Conservation (phyloP, 495 filamentous ascomycete genomes). For the Hypoxylon trugodes region DNA sequence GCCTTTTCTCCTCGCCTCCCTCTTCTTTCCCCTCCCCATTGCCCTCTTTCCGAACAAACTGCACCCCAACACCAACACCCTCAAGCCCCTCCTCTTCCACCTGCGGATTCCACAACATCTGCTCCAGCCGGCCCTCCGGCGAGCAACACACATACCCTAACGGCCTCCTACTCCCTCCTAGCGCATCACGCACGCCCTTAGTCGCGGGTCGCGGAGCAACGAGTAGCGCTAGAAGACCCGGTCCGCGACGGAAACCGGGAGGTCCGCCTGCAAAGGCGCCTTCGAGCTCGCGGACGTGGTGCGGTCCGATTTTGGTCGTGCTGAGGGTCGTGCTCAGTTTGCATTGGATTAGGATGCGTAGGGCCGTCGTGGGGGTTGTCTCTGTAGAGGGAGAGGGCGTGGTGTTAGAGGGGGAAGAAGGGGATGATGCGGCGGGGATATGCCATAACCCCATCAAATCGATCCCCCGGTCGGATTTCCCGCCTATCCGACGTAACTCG, state of each 20-base stretch:
- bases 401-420: conserved; percentile 37
- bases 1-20: conserved; percentile 32
- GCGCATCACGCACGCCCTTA: conserved; percentile 67
- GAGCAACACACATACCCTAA: conserved; percentile 66
- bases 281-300: conserved; percentile 82
- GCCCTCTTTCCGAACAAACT: too few species aligned
- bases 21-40: conserved; percentile 28
- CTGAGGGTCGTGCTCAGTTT: conserved; percentile 62
- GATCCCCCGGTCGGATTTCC: conserved; percentile 78
- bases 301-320: conserved; percentile 65
- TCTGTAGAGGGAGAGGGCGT: too few species aligned
- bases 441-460: conserved; percentile 86
- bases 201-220: conserved; percentile 59
- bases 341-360: conserved; percentile 82
- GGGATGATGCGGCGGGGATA: conserved; percentile 55
- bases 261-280: conserved; percentile 78
- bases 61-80: conserved; percentile 66
- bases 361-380: conserved; percentile 45
- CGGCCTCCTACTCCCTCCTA: conserved; percentile 71
- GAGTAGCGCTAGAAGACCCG: conserved; percentile 69
- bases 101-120: conserved; percentile 75
- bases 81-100: conserved; percentile 71
- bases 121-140: conserved; percentile 59
- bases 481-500: conserved; percentile 74
- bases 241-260: conserved; percentile 68